Percentiles rank a stretch among this genome's conserved stretches.
Evolutionary conservation across 2,329 filamentous ascomycete genomes (phyloP).

Genomic region (Lizonia empirigonia): DNA sequence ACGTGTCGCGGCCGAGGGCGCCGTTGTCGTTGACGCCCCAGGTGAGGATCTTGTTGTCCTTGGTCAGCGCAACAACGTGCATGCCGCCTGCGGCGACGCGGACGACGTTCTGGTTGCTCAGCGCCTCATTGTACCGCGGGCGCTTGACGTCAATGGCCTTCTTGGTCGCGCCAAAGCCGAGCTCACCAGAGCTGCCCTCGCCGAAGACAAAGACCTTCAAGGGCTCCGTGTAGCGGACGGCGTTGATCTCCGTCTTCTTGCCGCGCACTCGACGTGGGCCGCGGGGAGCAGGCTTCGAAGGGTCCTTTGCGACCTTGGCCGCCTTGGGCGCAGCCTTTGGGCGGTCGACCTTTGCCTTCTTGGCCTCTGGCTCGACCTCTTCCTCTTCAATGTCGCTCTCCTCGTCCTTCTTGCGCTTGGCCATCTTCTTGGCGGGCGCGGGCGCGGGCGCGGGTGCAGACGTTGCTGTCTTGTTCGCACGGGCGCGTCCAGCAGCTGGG

Average conservation of each 20-base stretch:
- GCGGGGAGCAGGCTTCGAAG: slow-evolving; percentile 33
- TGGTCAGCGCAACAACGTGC: slow-evolving; percentile 77
- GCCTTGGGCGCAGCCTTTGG: slow-evolving; percentile 24
- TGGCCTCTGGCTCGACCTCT: slow-evolving; percentile 27
- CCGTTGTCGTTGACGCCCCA: slow-evolving; percentile 91
- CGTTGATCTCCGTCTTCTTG: slow-evolving; percentile 62
- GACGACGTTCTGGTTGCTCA: slow-evolving; percentile 69
- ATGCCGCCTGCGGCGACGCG: slow-evolving; percentile 80
- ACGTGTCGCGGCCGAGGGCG: slow-evolving; percentile 76
- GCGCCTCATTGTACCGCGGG: slow-evolving; percentile 69
- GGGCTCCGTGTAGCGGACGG: slow-evolving; percentile 62
- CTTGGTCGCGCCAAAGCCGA: slow-evolving; percentile 73
- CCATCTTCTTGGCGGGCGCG: slow-evolving; percentile 24
- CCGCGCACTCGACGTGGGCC: slow-evolving; percentile 40
- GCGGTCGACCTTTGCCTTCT: slow-evolving; percentile 32
- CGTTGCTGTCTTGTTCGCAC: slow-evolving; percentile 29
- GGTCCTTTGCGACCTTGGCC: slow-evolving; percentile 20
- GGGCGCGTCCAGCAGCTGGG: slow-evolving; percentile 22
- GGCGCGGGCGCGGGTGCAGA: slow-evolving; percentile 23
- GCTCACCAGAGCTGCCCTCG: slow-evolving; percentile 79
- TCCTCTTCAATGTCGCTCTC: slow-evolving; percentile 28
- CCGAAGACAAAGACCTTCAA: slow-evolving; percentile 82
- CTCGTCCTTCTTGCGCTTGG: slow-evolving; percentile 43
- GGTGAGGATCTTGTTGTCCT: slow-evolving; percentile 79
- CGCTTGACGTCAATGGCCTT: slow-evolving; percentile 74